Conservation (phyloP, 441 rosid species). For the Euphorbia schlechtendalii region DNA sequence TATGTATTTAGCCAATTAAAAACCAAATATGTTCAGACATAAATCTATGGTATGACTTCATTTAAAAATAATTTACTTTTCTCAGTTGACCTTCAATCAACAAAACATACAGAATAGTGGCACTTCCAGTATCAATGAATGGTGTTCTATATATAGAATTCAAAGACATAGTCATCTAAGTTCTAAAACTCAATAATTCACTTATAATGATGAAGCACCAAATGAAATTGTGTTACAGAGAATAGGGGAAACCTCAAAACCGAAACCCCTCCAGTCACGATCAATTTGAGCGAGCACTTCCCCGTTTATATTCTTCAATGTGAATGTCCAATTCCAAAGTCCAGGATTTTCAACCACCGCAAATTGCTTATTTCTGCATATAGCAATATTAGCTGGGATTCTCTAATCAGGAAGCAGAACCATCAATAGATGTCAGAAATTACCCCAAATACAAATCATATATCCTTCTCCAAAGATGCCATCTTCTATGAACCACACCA, state of each 20-base stretch:
- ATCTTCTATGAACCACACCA: slow-evolving; percentile 89
- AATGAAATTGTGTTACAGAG: slow-evolving; percentile 8
- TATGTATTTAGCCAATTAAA: too few species aligned
- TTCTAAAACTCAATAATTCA: not conserved
- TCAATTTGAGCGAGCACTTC: slow-evolving; percentile 74
- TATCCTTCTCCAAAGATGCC: slow-evolving; percentile 98
- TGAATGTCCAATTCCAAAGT: slow-evolving; percentile 96
- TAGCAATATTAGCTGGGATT: slow-evolving; percentile 8
- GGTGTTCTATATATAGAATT: too few species aligned
- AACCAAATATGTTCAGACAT: too few species aligned
- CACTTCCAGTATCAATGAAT: too few species aligned
- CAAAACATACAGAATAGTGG: too few species aligned
- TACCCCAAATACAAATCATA: slow-evolving; percentile 96
- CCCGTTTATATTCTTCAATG: slow-evolving; percentile 73
- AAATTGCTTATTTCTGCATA: slow-evolving; percentile 70
- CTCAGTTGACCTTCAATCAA: too few species aligned
- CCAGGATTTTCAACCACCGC: slow-evolving; percentile 94
- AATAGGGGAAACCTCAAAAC: slow-evolving; percentile 66
- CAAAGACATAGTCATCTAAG: not conserved
- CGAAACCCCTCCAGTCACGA: slow-evolving; percentile 99
- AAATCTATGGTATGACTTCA: too few species aligned
- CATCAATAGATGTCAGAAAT: slow-evolving; percentile 10
- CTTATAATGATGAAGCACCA: slow-evolving; percentile 2
- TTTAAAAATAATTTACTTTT: too few species aligned
- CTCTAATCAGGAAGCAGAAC: not conserved